These are phyloP conservation scores for Penicillium sp. DNA, from an alignment of 2,329 filamentous ascomycete genomes.

Conservation along the genomic window DNA sequence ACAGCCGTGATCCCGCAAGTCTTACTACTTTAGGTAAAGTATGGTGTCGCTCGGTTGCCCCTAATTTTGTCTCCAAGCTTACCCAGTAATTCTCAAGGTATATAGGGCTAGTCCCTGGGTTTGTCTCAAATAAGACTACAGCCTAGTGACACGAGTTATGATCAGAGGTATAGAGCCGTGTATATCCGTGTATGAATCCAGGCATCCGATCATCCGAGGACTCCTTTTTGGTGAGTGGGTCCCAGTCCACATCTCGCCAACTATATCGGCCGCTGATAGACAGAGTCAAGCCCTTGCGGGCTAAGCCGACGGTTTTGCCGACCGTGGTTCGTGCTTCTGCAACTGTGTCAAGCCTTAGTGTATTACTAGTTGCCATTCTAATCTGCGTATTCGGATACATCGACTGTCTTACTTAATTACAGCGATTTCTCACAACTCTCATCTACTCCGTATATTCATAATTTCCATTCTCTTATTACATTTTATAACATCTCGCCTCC, in stretches of 20 bases:
- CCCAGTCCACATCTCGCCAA: constrained; percentile 26
- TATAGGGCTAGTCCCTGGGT: background rate
- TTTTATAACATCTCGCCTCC: background rate
- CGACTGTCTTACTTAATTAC: too few relatives aligned
- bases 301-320: constrained; percentile 22
- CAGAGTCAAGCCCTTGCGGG: constrained; percentile 21
- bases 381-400: background rate
- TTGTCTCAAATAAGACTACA: background rate
- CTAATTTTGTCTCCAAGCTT: background rate
- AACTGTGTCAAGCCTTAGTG: background rate
- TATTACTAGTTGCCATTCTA: background rate
- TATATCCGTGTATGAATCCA: background rate
- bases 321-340: constrained; percentile 19
- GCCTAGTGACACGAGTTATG: too few relatives aligned
- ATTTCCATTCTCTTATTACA: too few relatives aligned
- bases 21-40: constrained; percentile 14
- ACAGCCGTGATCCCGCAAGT: constrained; percentile 11
- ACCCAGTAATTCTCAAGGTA: background rate
- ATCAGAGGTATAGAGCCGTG: background rate
- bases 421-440: too few relatives aligned
- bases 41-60: background rate
- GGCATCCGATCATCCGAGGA: constrained; percentile 23
- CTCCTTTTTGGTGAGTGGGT: constrained; percentile 15
- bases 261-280: constrained; percentile 14
- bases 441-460: background rate